These are phyloP conservation scores for Psilocybe sp. DNA, from an alignment of 768 basidiomycete species.

Conservation along the genomic window DNA sequence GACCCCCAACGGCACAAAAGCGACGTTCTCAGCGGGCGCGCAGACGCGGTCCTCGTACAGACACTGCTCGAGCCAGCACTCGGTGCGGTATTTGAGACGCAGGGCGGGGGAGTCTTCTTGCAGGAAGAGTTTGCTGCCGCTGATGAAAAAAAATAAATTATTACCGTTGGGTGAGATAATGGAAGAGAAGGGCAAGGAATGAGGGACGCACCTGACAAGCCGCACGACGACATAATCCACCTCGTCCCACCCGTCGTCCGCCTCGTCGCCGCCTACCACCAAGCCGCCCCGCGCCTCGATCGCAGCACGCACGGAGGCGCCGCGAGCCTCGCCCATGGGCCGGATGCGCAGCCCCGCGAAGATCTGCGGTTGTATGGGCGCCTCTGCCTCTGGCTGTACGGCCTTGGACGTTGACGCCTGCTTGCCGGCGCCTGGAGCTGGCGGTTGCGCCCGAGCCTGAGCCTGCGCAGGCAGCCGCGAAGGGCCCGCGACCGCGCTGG, in stretches of 20 bases:
- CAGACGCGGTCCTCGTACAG: slow-evolving; percentile 75
- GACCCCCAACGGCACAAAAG: slow-evolving; percentile 65
- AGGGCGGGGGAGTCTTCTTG: slow-evolving; percentile 47
- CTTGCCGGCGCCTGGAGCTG: too few species aligned
- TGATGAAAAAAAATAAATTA: slow-evolving; percentile 24
- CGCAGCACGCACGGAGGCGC: slow-evolving; percentile 51
- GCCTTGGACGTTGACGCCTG: too few species aligned
- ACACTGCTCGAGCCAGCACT: slow-evolving; percentile 92
- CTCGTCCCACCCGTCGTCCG: slow-evolving; percentile 41
- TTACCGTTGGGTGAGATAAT: background rate
- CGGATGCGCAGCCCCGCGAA: slow-evolving; percentile 59
- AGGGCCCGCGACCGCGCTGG: background rate
- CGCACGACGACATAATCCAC: slow-evolving; percentile 70
- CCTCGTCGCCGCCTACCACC: slow-evolving; percentile 45
- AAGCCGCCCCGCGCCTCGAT: slow-evolving; percentile 40
- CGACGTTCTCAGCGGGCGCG: slow-evolving; percentile 60
- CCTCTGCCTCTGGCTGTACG: too few species aligned
- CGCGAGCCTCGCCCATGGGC: slow-evolving; percentile 66
- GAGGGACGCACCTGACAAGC: slow-evolving; percentile 58
- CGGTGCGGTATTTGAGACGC: slow-evolving; percentile 70
- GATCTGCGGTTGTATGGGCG: slow-evolving; percentile 29
- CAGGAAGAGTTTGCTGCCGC: slow-evolving; percentile 67
- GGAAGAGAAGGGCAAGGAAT: background rate
- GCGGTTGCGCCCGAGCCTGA: slow-evolving; percentile 5
- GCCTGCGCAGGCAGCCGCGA: slow-evolving; percentile 4